These are phyloP conservation scores for Phytophthora pini DNA, from an alignment of 352 stramenopile genomes.

Conservation along the genomic window DNA sequence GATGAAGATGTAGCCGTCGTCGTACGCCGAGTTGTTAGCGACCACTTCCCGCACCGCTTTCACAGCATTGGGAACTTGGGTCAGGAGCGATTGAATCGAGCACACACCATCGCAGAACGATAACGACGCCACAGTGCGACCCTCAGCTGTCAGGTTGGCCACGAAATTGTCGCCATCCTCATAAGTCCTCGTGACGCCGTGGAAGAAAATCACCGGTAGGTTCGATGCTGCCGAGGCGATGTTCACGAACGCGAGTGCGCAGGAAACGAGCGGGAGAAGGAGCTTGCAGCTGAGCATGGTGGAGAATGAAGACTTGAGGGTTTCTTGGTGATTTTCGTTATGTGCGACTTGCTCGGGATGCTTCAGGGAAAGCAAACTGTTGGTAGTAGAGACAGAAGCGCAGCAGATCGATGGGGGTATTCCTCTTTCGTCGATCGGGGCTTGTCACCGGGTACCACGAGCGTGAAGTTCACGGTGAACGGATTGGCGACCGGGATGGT, in stretches of 20 bases:
- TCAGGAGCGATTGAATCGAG: constrained; percentile 31
- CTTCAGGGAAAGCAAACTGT: background rate
- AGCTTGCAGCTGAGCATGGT: constrained; percentile 2
- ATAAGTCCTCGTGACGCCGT: constrained; percentile 35
- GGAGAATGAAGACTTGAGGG: constrained; percentile 2
- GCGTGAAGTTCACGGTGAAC: background rate
- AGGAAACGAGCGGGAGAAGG: constrained; percentile 12
- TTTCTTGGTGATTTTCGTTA: constrained; percentile 5
- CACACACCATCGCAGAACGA: constrained; percentile 41
- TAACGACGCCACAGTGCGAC: constrained; percentile 38
- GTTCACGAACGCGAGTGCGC: constrained; percentile 7
- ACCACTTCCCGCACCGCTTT: constrained; percentile 36
- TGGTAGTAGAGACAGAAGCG: background rate
- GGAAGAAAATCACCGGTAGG: constrained; percentile 56
- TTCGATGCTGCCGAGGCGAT: constrained; percentile 13
- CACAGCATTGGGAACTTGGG: constrained; percentile 43
- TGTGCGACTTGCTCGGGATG: background rate
- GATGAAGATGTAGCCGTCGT: constrained; percentile 19
- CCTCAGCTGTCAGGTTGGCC: constrained; percentile 35
- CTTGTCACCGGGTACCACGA: background rate
- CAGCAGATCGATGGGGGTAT: constrained; percentile 4
- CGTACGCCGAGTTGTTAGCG: constrained; percentile 12
- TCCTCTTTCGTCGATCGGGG: background rate
- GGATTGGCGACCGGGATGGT: background rate
- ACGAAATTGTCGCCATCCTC: constrained; percentile 22